Evolutionary conservation across 1,139 yeast species (phyloP).

Genomic region (Saccharomyces hybrid): DNA sequence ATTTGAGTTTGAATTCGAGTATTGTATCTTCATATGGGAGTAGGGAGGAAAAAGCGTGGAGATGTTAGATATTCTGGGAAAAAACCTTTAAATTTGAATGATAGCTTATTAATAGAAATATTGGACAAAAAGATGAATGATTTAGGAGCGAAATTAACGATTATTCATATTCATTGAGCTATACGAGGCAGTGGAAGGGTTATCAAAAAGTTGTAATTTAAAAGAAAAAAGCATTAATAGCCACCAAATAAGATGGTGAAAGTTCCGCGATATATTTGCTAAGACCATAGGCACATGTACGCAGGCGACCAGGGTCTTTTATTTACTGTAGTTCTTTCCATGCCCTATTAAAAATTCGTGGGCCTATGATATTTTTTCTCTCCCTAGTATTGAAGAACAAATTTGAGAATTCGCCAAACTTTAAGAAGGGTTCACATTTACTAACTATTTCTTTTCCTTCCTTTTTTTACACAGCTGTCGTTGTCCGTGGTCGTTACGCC

Average conservation of each 20-base stretch:
- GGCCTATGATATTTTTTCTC: not conserved
- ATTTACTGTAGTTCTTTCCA: not conserved
- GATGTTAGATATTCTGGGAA: not conserved
- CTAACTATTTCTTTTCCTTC: not conserved
- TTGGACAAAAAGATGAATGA: not conserved
- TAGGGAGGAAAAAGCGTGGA: not conserved
- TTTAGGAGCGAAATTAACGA: not conserved
- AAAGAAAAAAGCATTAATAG: not conserved
- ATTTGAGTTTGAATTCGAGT: not conserved
- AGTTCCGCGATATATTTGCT: not conserved
- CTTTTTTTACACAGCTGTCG: conserved; percentile 59
- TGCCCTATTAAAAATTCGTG: not conserved
- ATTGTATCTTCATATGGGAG: not conserved
- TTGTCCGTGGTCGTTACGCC: conserved; percentile 99
- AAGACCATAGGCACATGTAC: not conserved
- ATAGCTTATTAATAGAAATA: not conserved
- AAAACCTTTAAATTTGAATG: not conserved
- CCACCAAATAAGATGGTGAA: not conserved
- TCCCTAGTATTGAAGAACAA: not conserved
- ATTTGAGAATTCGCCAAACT: not conserved
- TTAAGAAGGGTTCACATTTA: not conserved
- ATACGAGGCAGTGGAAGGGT: not conserved
- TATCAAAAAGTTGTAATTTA: not conserved
- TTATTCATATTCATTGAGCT: not conserved
- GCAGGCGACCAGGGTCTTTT: not conserved